Base-by-base conservation (phyloP, 2,329 filamentous ascomycete genomes). In the Sporothrix pallida region DNA sequence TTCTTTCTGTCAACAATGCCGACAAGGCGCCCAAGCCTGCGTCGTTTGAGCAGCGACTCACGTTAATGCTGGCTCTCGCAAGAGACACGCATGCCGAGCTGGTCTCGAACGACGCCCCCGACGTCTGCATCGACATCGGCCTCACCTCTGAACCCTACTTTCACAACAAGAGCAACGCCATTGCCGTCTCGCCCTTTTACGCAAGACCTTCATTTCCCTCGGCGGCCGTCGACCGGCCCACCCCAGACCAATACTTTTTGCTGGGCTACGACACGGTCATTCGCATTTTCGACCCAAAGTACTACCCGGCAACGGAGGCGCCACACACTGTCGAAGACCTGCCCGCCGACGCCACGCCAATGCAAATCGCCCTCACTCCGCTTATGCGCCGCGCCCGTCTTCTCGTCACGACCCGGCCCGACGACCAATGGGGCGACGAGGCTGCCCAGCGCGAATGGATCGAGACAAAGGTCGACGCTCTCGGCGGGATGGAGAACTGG, bases 191-290 rank as follows among this genome's bases (percentile, higher is more conserved):
- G 0, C 82, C 83, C 0, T 83, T 83, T 52, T 89, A 88, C 76
- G 71, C 73, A 6, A 60, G 13, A 78, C 74, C 67, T 23, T 60
- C 15, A n/a, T 20, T 37, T 8, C 7, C 54, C 6, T 60, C 46
- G 46, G 23, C 54, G 23, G 31, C 62, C 2, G 67, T 56, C 56
- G n/a, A 10, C 52, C 42, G 52, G 13, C 44, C 52, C 46, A 10
- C 78, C 10, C 78, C 80, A 8, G 83, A 86, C 71, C 91, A 94
- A 78, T 83, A 92, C 3, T 93, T 93, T 78, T 86, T 95, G 2
- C 87, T 89, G 1, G 93, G 93, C 42, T 95, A 90, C 79, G 93
- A 95, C 78, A 95, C 93, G 0, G 82, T 95, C 7, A 88, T 92
- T 17, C 87, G 93, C 23, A 89, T 95, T 71, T 88, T 93, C 72